Conservation (phyloP, 1,284 basidiomycete genomes). For the Sporisorium exsertum region DNA sequence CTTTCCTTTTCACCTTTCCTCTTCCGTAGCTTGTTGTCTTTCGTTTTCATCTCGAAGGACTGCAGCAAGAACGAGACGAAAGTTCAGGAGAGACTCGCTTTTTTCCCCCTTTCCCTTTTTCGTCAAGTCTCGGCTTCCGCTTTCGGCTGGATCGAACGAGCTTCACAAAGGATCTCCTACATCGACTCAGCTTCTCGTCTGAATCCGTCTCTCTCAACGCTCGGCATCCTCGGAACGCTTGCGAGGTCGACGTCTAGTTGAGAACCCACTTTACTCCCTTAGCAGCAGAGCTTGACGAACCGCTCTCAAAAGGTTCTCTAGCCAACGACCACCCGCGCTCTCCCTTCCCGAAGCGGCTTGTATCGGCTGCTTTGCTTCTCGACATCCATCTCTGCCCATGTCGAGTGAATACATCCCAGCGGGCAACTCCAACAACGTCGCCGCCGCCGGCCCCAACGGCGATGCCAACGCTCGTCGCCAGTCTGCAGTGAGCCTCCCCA, state of each 20-base stretch:
- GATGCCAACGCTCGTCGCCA: constrained; percentile 49
- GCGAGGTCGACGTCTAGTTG: constrained; percentile 10
- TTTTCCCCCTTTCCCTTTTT: not conserved
- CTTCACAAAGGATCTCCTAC: not conserved
- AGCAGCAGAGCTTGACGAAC: constrained; percentile 8
- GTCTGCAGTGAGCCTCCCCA: constrained; percentile 64
- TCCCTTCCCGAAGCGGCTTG: constrained; percentile 23
- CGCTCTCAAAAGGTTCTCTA: constrained; percentile 7
- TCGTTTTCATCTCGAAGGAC: constrained; percentile 28
- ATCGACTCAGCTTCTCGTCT: constrained; percentile 27
- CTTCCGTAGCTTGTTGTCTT: constrained; percentile 19
- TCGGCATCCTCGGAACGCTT: constrained; percentile 6
- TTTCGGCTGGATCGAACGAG: constrained; percentile 15
- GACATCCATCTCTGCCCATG: constrained; percentile 48
- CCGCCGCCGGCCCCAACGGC: constrained; percentile 47
- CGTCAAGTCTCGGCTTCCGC: constrained; percentile 9
- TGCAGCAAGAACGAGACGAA: constrained; percentile 16
- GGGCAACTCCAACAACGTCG: constrained; percentile 45
- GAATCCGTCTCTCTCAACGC: constrained; percentile 19
- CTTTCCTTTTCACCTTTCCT: constrained; percentile 22
- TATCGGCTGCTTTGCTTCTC: constrained; percentile 38
- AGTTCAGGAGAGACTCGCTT: constrained; percentile 23
- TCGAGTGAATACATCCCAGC: constrained; percentile 50
- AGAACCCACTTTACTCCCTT: constrained; percentile 3
- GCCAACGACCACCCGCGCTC: constrained; percentile 13